Base-by-base conservation (phyloP, 2,329 filamentous ascomycete species). In the Neofusicoccum laricinum region DNA sequence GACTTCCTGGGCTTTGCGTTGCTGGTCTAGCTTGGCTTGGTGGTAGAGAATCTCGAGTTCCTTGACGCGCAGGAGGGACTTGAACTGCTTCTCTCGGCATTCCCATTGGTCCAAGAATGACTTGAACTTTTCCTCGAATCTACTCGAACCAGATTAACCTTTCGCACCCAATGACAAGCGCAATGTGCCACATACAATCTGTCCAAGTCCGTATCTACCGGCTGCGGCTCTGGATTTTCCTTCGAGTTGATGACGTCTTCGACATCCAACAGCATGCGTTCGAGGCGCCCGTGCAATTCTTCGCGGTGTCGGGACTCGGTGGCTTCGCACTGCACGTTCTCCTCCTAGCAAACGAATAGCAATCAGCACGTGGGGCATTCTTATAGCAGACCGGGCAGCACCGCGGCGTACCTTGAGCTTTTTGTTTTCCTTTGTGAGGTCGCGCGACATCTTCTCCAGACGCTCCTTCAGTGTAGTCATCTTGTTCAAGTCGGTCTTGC, bases 81-180 rank as follows among this genome's bases (percentile, higher is more conserved):
- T 91, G 76, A 97, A 98, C 74, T 98, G 93, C 61, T 97, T 82
- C 76, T 99, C 95, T 55, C 95, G 91, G 66, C 97, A 84, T 78
- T 99, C 95, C 77, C 97, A 98, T 78, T 98, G 95, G 68, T 99
- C 95, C 71, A 96, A 90, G 71, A 99, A 89, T 0, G 93, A 96
- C 76, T 96, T 97, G 81, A 95, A 95, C 75, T 93, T 95, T 66
- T 93, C 92, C 72, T 76, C 79, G 67, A 85, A 82, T 48, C 83
- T 59, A 17, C 7, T 46, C 11, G 41, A 12, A 43, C 25, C 40
- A 4, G 12, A 46, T 59, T 46, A 59, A 46, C 21, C 40, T 12
- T 3, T 19, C 84, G 74, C 66, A 67, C 12, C 7, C 40, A 34
- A 50, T 58, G 50, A 17, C 7, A 15, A 30, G n/a, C 14, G 34